Evolutionary conservation across 495 filamentous ascomycete species (phyloP).

Genomic region (Sordaria brevicollis): DNA sequence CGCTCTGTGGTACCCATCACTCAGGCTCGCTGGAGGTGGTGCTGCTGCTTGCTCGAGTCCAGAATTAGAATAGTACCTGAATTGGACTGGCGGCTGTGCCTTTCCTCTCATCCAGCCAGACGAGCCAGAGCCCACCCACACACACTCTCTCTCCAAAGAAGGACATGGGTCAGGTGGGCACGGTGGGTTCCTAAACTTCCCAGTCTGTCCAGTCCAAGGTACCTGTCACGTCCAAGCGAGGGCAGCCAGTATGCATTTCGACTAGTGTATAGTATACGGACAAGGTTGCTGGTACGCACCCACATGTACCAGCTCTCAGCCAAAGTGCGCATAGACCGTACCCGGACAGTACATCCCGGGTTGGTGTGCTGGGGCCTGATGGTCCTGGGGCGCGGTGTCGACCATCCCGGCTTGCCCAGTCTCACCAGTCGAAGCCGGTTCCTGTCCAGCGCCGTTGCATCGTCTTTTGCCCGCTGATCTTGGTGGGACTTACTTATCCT

Average conservation of each 20-base stretch:
- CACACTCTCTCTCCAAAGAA: conserved; percentile 35
- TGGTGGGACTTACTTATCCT: conserved; percentile 38
- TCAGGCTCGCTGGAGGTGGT: background rate
- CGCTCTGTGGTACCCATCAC: background rate
- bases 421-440: conserved; percentile 16
- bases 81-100: conserved; percentile 25
- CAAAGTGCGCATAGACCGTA: background rate
- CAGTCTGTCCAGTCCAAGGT: conserved; percentile 10
- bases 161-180: conserved; percentile 20
- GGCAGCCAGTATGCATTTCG: conserved; percentile 5
- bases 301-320: background rate
- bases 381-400: conserved; percentile 3
- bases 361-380: conserved; percentile 4
- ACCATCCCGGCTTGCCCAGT: conserved; percentile 7
- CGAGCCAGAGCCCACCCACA: conserved; percentile 15
- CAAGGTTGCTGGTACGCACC: background rate
- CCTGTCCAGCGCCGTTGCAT: conserved; percentile 24
- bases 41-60: conserved; percentile 6
- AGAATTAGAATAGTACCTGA: conserved; percentile 17
- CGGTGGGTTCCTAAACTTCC: conserved; percentile 19
- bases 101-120: conserved; percentile 10
- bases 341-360: conserved; percentile 4
- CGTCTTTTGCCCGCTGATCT: conserved; percentile 31
- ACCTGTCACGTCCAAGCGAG: conserved; percentile 39
- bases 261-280: conserved; percentile 19